phyloP scores from a whole-genome alignment of 2,329 filamentous ascomycete species.

The Talaromyces sp. region DNA sequence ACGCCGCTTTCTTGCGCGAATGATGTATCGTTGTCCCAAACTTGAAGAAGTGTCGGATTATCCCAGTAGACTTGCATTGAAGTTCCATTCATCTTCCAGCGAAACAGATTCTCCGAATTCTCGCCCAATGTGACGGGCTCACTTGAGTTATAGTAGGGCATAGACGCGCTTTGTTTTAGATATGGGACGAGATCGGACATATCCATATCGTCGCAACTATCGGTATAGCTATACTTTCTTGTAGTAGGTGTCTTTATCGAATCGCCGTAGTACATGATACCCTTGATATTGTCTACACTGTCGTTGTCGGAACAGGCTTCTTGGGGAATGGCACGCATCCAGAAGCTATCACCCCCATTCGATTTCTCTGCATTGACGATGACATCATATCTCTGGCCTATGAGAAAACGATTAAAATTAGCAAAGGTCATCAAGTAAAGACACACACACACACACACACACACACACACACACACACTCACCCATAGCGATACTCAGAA shows the following conservation, averaged over 20 bases:
- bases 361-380: slow-evolving; percentile 35
- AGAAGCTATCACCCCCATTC: slow-evolving; percentile 28
- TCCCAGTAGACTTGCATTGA: slow-evolving; percentile 33
- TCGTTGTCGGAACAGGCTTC: slow-evolving; percentile 38
- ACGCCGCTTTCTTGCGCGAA: slow-evolving; percentile 1
- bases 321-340: slow-evolving; percentile 52
- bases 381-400: slow-evolving; percentile 46
- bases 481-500: slow-evolving; percentile 51
- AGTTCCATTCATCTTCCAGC: slow-evolving; percentile 53
- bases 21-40: slow-evolving; percentile 18
- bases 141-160: no score
- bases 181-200: slow-evolving; percentile 23
- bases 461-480: slow-evolving; percentile 4
- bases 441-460: slow-evolving; percentile 39
- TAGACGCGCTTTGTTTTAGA: slow-evolving; percentile 10
- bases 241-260: slow-evolving; percentile 21
- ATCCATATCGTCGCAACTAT: slow-evolving; percentile 33
- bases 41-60: slow-evolving; percentile 7
- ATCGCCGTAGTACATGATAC: slow-evolving; percentile 50
- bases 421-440: background rate
- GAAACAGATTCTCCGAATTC: slow-evolving; percentile 17
- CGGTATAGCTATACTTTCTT: slow-evolving; percentile 19
- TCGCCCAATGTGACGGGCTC: slow-evolving; percentile 10
- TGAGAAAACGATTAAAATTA: no score
- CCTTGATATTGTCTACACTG: slow-evolving; percentile 50